Evolutionary conservation across 2,329 filamentous ascomycete species (phyloP).

Genomic region (Claviceps capensis): DNA sequence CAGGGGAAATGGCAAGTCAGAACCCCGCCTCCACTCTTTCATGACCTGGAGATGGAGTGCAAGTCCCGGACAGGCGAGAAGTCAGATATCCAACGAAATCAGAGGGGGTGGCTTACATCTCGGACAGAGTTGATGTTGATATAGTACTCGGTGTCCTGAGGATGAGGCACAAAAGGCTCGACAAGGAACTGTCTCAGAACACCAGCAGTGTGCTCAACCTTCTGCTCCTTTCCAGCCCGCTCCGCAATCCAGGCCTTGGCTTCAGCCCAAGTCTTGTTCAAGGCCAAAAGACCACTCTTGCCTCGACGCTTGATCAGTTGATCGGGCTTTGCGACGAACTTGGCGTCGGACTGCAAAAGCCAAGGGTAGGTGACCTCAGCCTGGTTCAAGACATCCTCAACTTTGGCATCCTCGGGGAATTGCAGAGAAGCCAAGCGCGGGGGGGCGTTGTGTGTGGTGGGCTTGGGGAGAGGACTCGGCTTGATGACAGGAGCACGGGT

Average conservation of each 20-base stretch:
- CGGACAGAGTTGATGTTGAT: constrained; percentile 99
- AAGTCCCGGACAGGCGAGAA: not conserved
- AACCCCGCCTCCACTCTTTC: not conserved
- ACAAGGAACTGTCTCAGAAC: constrained; percentile 90
- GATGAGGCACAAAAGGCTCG: constrained; percentile 95
- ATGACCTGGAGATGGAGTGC: not conserved
- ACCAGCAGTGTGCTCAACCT: constrained; percentile 85
- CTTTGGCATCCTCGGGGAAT: constrained; percentile 79
- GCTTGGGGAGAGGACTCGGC: constrained; percentile 77
- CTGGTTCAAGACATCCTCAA: constrained; percentile 79
- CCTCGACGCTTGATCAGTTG: constrained; percentile 99
- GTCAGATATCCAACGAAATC: not conserved
- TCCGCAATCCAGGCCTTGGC: constrained; percentile 87
- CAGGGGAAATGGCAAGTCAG: not conserved
- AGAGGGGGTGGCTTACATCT: constrained; percentile 60
- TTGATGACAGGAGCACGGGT: constrained; percentile 96
- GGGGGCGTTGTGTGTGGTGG: constrained; percentile 82
- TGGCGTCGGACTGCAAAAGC: constrained; percentile 69
- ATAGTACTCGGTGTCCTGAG: constrained; percentile 94
- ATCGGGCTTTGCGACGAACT: constrained; percentile 98
- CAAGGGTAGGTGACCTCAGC: constrained; percentile 95
- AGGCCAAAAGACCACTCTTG: constrained; percentile 89
- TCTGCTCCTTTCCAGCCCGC: constrained; percentile 79
- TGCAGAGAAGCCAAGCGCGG: constrained; percentile 81
- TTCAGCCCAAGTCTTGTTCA: constrained; percentile 97